Evolutionary conservation across 768 basidiomycete species (phyloP).

Genomic region (Boletus subparvulus): DNA sequence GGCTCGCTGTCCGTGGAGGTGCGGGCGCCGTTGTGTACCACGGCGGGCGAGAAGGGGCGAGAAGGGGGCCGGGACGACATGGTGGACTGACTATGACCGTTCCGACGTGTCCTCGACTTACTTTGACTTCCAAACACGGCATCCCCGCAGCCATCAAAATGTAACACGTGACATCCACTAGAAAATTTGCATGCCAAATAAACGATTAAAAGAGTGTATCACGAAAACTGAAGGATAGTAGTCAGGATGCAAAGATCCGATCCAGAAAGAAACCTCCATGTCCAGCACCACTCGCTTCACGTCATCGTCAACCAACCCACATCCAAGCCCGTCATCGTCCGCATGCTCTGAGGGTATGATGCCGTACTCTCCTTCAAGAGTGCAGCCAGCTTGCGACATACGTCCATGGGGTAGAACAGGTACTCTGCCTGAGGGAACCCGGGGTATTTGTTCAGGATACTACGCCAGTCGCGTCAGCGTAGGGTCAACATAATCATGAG

Average conservation of each 20-base stretch:
- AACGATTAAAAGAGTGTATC: background rate
- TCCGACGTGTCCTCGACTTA: slow-evolving; percentile 6
- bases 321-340: slow-evolving; percentile 76
- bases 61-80: slow-evolving; percentile 31
- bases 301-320: slow-evolving; percentile 67
- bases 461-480: slow-evolving; percentile 24
- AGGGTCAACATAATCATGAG: background rate
- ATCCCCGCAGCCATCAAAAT: background rate
- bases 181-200: background rate
- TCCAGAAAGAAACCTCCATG: background rate
- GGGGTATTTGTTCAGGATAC: slow-evolving; percentile 67
- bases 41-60: slow-evolving; percentile 33
- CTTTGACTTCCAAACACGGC: slow-evolving; percentile 12
- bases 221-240: background rate
- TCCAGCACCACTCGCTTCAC: slow-evolving; percentile 1
- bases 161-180: slow-evolving; percentile 10
- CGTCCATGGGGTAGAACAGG: slow-evolving; percentile 75
- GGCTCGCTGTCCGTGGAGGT: slow-evolving; percentile 46
- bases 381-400: slow-evolving; percentile 69
- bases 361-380: slow-evolving; percentile 75
- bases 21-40: slow-evolving; percentile 23
- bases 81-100: background rate
- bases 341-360: slow-evolving; percentile 73
- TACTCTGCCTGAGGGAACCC: slow-evolving; percentile 89
- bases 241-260: background rate